Evolutionary conservation across 2,329 filamentous ascomycete species (phyloP).

Genomic region (Fusarium phyllophilum): DNA sequence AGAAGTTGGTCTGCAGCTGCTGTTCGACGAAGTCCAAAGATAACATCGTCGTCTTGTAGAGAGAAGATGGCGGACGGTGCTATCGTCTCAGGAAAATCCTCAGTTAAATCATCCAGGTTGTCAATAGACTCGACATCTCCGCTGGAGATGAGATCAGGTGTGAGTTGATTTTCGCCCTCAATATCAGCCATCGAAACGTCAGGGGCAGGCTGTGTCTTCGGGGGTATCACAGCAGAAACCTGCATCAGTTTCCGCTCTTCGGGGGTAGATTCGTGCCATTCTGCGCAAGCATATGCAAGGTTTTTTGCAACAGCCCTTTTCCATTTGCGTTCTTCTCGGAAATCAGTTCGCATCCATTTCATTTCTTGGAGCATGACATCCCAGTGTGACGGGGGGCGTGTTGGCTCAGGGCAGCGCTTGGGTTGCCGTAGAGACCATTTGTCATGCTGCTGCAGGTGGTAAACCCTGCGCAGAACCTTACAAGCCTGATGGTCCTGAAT

Average conservation of each 20-base stretch:
- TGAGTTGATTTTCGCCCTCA: slow-evolving; percentile 60
- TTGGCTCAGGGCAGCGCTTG: slow-evolving; percentile 84
- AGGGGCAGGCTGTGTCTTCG: slow-evolving; percentile 46
- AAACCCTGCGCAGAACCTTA: slow-evolving; percentile 85
- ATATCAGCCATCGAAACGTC: slow-evolving; percentile 51
- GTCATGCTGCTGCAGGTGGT: slow-evolving; percentile 88
- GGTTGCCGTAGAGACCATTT: slow-evolving; percentile 94
- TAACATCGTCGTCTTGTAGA: slow-evolving; percentile 82
- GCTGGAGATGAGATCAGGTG: slow-evolving; percentile 74
- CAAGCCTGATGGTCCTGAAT: slow-evolving; percentile 89
- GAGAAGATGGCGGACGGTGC: slow-evolving; percentile 85
- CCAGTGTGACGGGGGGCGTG: slow-evolving; percentile 80
- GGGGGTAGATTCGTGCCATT: slow-evolving; percentile 75
- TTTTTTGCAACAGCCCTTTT: slow-evolving; percentile 84
- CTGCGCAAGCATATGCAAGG: slow-evolving; percentile 83
- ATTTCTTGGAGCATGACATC: slow-evolving; percentile 90
- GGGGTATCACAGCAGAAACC: slow-evolving; percentile 66
- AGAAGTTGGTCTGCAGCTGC: slow-evolving; percentile 80
- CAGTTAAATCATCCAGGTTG: slow-evolving; percentile 52
- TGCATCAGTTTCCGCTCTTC: slow-evolving; percentile 76
- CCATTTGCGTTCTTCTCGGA: slow-evolving; percentile 93
- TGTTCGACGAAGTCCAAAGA: slow-evolving; percentile 80
- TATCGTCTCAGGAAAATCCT: slow-evolving; percentile 60
- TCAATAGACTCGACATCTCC: slow-evolving; percentile 68
- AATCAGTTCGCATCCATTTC: slow-evolving; percentile 99